Base-by-base conservation (phyloP, 1,284 basidiomycete species). In the Ganoderma leucocontextum region DNA sequence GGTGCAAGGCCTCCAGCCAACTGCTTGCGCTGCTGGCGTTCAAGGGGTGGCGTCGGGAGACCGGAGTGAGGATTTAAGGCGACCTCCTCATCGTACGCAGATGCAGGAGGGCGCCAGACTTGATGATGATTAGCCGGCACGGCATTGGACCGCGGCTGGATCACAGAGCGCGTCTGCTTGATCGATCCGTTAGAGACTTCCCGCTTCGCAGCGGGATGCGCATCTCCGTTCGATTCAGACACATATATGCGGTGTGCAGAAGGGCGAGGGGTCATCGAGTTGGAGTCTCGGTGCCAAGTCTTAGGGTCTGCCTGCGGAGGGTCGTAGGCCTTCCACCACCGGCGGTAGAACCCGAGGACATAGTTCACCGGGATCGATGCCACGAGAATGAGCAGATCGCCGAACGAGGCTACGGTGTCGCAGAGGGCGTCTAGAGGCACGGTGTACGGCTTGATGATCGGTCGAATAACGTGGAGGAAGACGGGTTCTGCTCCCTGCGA, bases 401-500 rank as follows among this genome's bases (percentile, higher is more conserved):
- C 89, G 55, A 89, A 74, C 76, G 88, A 86, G 63, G 85, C 82
- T 25, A 83, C 78, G 22, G 89, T 71, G 62, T 91, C 89, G 35
- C 93, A 80, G 35, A 86, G 66, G 35, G 86, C 81, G 74, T 94
- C 92, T 39, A 94, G 78, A 0, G 88, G 84, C 7, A 82, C 73
- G 10, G 86, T 84, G 72, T 94, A 90, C 13, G 92, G 92, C 76
- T 89, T 91, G 73, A 93, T 76, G 61, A 91, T 75, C 41, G 91
- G 91, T 19, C 92, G 90, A 42, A 94, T 83, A 68, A 92, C 78
- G 78, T 94, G 90, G 41, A 94, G 82, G 75, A 87, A 94, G 47
- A 94, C 85, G 6, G 92, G 93, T 78, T 94, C 92, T 36, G 93
- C 91, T 41, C 92, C 92, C 93, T 94, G 72, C 9, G 71, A 10